Base-by-base conservation (phyloP, 192 early-diverging fungal species). In the Backusella liffmaniae region DNA sequence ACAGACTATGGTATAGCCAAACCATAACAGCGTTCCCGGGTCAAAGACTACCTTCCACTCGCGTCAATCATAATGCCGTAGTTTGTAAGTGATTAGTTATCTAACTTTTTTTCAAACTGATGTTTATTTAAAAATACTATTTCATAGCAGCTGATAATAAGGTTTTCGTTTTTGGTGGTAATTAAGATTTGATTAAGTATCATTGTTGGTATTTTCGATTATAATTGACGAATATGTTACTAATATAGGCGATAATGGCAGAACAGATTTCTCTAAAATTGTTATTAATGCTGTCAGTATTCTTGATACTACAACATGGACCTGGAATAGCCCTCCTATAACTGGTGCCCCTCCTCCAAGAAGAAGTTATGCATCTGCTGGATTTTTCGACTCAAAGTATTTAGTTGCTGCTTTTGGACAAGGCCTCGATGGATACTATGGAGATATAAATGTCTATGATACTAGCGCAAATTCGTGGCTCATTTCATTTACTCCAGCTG, bases 81-180 rank as follows among this genome's bases (percentile, higher is more conserved):
- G 56, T 29, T 12, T 59, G 56, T 59, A 13, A 59, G 56, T 59
- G 4, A 26, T 12, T 59, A 0, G 3, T 4, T 59, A 26, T 59
- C 10, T 8, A 3, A 10, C 26, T 1, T 12, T 10, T 10, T 59
- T 23, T 26, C 4, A 13, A 26, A 8, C 12, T 62, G n/a, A 62
- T 29, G 9, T 29, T 13, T 4, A 23, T 29, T 13, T 62, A 29
- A 29, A 62, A 9, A 62, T 62, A 4, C 2, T 62, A 9, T 62
- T 29, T 62, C 7, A 9, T 62, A 44, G 73, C 71, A 35, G 16
- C 76, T 46, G 41, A 69, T 32, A 51, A 66, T 13, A 62, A 78
- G 4, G 66, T 78, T n/a, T 35, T 66, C 16, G 34, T 78, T 37
- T 68, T 78, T 37, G 77, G 77, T 56, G 77, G 77, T 73, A 73